Evolutionary conservation across 2,329 filamentous ascomycete genomes (phyloP).

Genomic region (Colletotrichum navitas): DNA sequence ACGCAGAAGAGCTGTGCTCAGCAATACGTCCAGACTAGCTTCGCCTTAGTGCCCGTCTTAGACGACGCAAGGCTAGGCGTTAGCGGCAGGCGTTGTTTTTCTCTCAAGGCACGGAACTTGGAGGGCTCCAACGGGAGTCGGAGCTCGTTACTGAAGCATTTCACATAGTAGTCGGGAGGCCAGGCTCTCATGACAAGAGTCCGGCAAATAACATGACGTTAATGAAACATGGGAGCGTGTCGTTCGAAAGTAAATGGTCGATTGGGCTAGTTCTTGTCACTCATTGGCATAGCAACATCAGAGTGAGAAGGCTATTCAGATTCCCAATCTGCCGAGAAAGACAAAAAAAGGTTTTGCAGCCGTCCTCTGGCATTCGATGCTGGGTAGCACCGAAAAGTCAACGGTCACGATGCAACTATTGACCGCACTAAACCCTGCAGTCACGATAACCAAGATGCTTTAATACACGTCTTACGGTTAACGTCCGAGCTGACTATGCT

Average conservation of each 20-base stretch:
- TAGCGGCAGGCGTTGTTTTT: not conserved
- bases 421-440: not conserved
- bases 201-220: not conserved
- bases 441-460: not conserved
- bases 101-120: not conserved
- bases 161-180: not conserved
- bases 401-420: not conserved
- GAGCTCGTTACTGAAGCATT: not conserved
- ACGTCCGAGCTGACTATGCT: not conserved
- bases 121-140: not conserved
- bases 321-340: not conserved
- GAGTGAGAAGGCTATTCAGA: not conserved
- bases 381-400: not conserved
- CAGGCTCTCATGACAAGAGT: not conserved
- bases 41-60: slow-evolving; percentile 8
- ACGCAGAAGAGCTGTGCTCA: not conserved
- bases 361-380: not conserved
- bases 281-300: too few species aligned
- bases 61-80: not conserved
- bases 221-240: not conserved
- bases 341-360: not conserved
- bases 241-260: too few species aligned
- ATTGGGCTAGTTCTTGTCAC: too few species aligned
- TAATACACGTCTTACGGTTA: not conserved
- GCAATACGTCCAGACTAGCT: slow-evolving; percentile 17